Evolutionary conservation across 2,329 filamentous ascomycete genomes (phyloP).

Genomic region (Dichotomopilus funicola): DNA sequence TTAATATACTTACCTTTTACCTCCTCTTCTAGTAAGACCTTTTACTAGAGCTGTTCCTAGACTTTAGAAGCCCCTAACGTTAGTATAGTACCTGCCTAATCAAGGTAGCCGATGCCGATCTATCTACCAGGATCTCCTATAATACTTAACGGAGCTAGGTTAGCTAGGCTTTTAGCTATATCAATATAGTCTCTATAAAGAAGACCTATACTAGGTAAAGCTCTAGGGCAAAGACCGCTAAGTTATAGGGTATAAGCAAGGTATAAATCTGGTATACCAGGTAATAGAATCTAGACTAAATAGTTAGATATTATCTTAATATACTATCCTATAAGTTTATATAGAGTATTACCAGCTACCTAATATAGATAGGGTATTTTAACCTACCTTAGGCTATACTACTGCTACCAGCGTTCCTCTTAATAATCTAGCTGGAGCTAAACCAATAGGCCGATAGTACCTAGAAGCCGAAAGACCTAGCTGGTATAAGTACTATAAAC

Average conservation of each 20-base stretch:
- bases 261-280: not conserved
- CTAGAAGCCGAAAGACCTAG: no score
- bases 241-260: constrained; percentile 1
- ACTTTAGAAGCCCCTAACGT: not conserved
- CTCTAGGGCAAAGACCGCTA: constrained; percentile 2
- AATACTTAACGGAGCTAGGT: not conserved
- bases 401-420: not conserved
- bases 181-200: not conserved
- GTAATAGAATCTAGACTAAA: not conserved
- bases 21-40: no score
- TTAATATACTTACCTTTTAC: no score
- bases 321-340: not conserved
- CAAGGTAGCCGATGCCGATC: not conserved
- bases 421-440: not conserved
- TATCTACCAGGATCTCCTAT: not conserved
- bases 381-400: not conserved
- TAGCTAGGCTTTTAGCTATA: not conserved
- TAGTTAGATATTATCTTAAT: constrained; percentile 1
- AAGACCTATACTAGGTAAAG: constrained; percentile 1
- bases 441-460: no score
- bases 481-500: no score
- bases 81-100: not conserved
- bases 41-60: no score
- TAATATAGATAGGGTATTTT: not conserved
- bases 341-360: not conserved